Evolutionary conservation across 2,329 filamentous ascomycete genomes (phyloP).

Genomic region (Leptoxyphium fumago): DNA sequence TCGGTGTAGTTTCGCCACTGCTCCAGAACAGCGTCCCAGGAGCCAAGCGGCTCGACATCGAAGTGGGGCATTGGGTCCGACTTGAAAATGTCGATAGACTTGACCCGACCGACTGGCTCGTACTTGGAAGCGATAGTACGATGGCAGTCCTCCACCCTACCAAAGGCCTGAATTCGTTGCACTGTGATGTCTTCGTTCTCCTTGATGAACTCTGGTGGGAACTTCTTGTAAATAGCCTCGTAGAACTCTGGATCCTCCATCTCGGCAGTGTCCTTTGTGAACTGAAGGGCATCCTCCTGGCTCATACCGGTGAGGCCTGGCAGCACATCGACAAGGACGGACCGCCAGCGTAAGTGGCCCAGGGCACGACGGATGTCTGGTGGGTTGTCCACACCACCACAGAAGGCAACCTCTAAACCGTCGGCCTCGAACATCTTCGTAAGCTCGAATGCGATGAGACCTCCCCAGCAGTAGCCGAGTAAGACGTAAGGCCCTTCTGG

Average conservation of each 20-base stretch:
- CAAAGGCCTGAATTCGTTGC: constrained; percentile 8
- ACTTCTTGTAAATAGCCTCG: constrained; percentile 7
- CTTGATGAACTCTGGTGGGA: constrained; percentile 9
- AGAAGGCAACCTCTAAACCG: neutral
- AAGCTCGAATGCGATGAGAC: constrained; percentile 37
- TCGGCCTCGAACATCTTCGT: constrained; percentile 29
- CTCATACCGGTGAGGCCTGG: constrained; percentile 8
- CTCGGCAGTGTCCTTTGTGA: constrained; percentile 7
- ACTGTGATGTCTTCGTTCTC: constrained; percentile 10
- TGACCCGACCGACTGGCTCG: constrained; percentile 5
- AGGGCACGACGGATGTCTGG: constrained; percentile 5
- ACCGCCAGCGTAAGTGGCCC: constrained; percentile 7
- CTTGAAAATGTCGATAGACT: constrained; percentile 8
- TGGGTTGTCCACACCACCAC: neutral
- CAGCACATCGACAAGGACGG: constrained; percentile 8
- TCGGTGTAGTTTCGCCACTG: constrained; percentile 4
- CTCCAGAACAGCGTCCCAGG: constrained; percentile 7
- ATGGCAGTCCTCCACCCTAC: constrained; percentile 9
- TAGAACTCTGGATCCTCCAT: constrained; percentile 9
- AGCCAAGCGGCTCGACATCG: constrained; percentile 5
- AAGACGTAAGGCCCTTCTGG: constrained; percentile 38
- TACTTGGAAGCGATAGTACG: constrained; percentile 7
- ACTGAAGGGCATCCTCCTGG: constrained; percentile 4
- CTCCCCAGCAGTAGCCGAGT: constrained; percentile 37
- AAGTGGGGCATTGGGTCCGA: constrained; percentile 9